Base-by-base conservation (phyloP, 129 eudicot species). In the Kitagawia praeruptora region DNA sequence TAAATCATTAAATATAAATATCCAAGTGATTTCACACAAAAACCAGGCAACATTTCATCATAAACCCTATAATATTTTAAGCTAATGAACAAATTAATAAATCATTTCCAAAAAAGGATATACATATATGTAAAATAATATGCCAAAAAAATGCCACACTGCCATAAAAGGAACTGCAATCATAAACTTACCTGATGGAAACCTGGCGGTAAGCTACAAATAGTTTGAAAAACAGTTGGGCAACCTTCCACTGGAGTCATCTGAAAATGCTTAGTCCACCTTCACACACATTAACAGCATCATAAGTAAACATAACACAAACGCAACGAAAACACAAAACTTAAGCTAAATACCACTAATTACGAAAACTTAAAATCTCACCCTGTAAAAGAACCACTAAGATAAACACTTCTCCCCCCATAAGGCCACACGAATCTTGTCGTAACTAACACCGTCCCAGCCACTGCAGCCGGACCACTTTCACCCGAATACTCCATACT, bases 221-320 rank as follows among this genome's bases (percentile, higher is more conserved):
- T 85, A 15, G 90, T 88, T 86, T 93, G 98, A 82, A 91, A 93
- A 53, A 91, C 90, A 21, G 89, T 91, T 10, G 96, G 96, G 70
- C 96, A 93, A 16, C 98, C 98, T 82, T 93, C 98, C 51, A 93
- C 92, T 0, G 96, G 98, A 10, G 94, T 85, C 98, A 93, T 93
- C 34, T 93, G 92, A 91, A 89, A 89, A 73, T 91, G 98, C 41
- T 86, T 85, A 19, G 93, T 77, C 98, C 98, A 91, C 93, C 98
- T 93, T 81, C 80, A 80, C 53, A 75, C 23, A 42, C 78, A 83
- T 14, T 54, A 70, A 14, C 40, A 61, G 23, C 44, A 70, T 76
- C 69, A 58, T 58, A 49, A 46, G 18, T 73, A 69, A 53, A 21
- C 61, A 21, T 31, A 40, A 34, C 73, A 75, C 2, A 27, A 41